Base-by-base conservation (phyloP, 23 red algal species). In the Cyanidiococcus yangmingshanensis region DNA sequence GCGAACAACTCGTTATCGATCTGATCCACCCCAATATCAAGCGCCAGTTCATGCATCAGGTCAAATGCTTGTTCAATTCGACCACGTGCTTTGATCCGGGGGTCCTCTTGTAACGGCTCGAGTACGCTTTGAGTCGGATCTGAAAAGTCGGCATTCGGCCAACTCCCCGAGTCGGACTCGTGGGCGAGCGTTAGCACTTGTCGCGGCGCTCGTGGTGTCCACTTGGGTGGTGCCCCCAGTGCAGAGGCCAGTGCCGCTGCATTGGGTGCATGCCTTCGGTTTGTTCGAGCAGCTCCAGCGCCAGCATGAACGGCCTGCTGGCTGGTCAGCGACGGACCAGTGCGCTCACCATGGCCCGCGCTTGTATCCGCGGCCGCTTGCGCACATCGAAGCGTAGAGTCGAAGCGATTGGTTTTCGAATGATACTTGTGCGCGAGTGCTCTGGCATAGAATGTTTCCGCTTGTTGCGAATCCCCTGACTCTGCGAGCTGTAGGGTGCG, bases 21-120 rank as follows among this genome's bases (percentile, higher is more conserved):
- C 21, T 15, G 45, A 21, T 21, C 21, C 12, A 21, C 7, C 21
- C 45, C 45, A 7, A 29, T 71, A 3, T 71, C n/a, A 12, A 71
- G 63, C n/a, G 63, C 63, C n/a, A 25, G 7, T 29, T 29, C 21
- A 29, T 71, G 63, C 7, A 25, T 3, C n/a, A 35, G 16, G 27
- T 71, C 63, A 29, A 27, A 71, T 7, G 63, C 63, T 25, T 25
- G n/a, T 30, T 71, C 63, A 29, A 71, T 71, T 12, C 63, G 63
- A 25, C n/a, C 63, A 25, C 63, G 63, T 35, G 32, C 63, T 71
- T 71, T 35, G 63, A 71, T 71, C 16, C 63, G 63, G 3, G 63
- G n/a, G 63, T 71, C 63, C 27, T 71, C 63, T 12, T 35, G 63
- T 2, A 71, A 35, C 32, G 63, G 27, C 12, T 7, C 63, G n/a